Evolutionary conservation across 208 protist species (phyloP), one percentile per base, ranked within the genome.

Genomic region (Wallacemonas sp.): DNA sequence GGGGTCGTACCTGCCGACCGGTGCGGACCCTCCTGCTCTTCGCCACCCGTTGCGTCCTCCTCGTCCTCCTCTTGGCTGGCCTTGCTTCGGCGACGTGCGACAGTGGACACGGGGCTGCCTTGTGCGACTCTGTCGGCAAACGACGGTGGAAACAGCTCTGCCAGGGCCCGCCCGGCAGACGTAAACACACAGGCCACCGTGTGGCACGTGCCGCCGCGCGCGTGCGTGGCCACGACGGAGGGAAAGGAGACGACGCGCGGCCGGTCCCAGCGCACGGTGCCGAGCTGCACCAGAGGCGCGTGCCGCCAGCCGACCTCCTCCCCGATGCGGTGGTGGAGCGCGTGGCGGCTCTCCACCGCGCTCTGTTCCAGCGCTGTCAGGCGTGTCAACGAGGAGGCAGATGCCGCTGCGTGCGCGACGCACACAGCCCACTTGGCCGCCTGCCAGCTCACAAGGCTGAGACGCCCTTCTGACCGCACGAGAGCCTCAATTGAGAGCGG

Each of bases 291-390:
- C 52, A 59, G 7, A 2, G 52, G 52, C 14, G 52, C 52, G 52
- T 59, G 52, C n/a, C 52, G 52, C 52, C 52, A 59, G 0, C 52
- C 52, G 18, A 59, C n/a, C 31, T 59, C 52, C n/a, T 59, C 32
- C 14, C 31, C 26, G 20, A 59, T 3, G 18, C 10, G 16, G 3
- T 3, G 4, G 26, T 18, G 12, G n/a, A 59, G 22, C 29, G 52
- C 22, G 26, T 59, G 52, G 4, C n/a, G 16, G n/a, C 14, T 29
- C 10, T 41, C 8, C 7, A 20, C 29, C 8, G 52, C 32, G 18
- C 3, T 25, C 14, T 20, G 18, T 18, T 3, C 10, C 36, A 14
- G 36, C 36, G 7, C 36, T 7, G 7, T 41, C 36, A 41, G 36
- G 36, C 36, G 36, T 16, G 36, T 41, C 10, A 41, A 14, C 14